A percentile compares a stretch with the other conserved stretches of the same genome.
These are phyloP conservation scores for Plectosphaerella plurivora DNA, from an alignment of 2,329 filamentous ascomycete genomes.

Conservation along the genomic window DNA sequence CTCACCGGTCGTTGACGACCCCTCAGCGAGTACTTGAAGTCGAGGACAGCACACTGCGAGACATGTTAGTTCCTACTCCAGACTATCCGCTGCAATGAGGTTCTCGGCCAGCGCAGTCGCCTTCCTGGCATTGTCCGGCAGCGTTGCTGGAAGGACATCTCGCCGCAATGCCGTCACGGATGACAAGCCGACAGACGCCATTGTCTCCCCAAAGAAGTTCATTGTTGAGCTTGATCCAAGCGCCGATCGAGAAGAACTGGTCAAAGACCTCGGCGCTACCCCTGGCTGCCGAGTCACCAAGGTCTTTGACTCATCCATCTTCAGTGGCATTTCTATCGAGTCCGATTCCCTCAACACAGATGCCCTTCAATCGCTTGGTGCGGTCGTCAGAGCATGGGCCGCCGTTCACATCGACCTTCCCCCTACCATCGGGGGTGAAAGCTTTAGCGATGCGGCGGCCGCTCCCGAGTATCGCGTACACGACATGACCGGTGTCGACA, in stretches of 20 bases:
- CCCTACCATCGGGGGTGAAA: constrained; percentile 4
- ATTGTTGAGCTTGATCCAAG: constrained; percentile 9
- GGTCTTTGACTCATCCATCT: constrained; percentile 23
- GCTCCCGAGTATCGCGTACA: constrained; percentile 27
- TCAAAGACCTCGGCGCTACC: constrained; percentile 5
- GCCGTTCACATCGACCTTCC: constrained; percentile 8
- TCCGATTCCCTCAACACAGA: constrained; percentile 11
- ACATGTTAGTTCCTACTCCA: not conserved
- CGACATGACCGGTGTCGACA: constrained; percentile 32
- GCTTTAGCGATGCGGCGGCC: constrained; percentile 8
- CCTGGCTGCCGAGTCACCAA: constrained; percentile 8
- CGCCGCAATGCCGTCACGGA: constrained; percentile 4
- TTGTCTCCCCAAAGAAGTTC: constrained; percentile 9
- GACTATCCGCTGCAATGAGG: not conserved
- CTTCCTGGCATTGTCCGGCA: constrained; percentile 7
- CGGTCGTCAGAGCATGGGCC: constrained; percentile 11
- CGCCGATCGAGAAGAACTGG: constrained; percentile 8
- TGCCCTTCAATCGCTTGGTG: constrained; percentile 9
- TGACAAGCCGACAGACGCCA: constrained; percentile 3
- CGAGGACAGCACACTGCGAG: not conserved
- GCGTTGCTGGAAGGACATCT: constrained; percentile 1
- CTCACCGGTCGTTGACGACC: not conserved
- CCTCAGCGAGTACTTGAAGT: not conserved
- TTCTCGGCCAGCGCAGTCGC: not conserved
- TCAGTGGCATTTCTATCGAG: constrained; percentile 14